These are phyloP conservation scores for Neoboletus magnificus DNA, from an alignment of 768 basidiomycete genomes.

Conservation along the genomic window DNA sequence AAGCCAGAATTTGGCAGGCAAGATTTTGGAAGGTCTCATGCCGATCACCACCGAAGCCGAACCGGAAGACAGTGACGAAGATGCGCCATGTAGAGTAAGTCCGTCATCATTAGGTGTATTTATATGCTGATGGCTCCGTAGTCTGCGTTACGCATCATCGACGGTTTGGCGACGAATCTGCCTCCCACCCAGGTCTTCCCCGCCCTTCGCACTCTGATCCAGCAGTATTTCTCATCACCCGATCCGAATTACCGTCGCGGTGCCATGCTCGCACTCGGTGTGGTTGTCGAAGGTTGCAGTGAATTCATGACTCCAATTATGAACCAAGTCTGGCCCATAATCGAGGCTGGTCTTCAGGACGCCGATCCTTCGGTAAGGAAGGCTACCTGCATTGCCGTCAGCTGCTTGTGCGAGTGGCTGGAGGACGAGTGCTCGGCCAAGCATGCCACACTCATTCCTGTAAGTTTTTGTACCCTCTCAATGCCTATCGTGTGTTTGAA, in stretches of 20 bases:
- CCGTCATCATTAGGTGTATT: neutral
- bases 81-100: conserved; percentile 85
- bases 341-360: conserved; percentile 86
- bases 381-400: conserved; percentile 93
- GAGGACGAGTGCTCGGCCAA: conserved; percentile 87
- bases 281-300: conserved; percentile 95
- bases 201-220: conserved; percentile 75
- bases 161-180: conserved; percentile 85
- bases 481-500: neutral
- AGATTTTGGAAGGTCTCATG: conserved; percentile 88
- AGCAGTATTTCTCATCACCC: conserved; percentile 78
- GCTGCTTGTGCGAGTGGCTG: conserved; percentile 96
- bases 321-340: conserved; percentile 87
- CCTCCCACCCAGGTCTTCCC: conserved; percentile 97
- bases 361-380: conserved; percentile 82
- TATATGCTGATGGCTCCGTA: conserved; percentile 28
- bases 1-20: conserved; percentile 73
- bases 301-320: conserved; percentile 97
- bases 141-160: conserved; percentile 94
- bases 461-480: conserved; percentile 33
- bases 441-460: conserved; percentile 84
- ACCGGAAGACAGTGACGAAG: conserved; percentile 90
- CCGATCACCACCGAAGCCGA: conserved; percentile 93
- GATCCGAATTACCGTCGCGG: conserved; percentile 82
- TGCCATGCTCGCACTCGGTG: conserved; percentile 93